Base-by-base conservation (phyloP, 768 basidiomycete species). In the Amanita molliuscula region DNA sequence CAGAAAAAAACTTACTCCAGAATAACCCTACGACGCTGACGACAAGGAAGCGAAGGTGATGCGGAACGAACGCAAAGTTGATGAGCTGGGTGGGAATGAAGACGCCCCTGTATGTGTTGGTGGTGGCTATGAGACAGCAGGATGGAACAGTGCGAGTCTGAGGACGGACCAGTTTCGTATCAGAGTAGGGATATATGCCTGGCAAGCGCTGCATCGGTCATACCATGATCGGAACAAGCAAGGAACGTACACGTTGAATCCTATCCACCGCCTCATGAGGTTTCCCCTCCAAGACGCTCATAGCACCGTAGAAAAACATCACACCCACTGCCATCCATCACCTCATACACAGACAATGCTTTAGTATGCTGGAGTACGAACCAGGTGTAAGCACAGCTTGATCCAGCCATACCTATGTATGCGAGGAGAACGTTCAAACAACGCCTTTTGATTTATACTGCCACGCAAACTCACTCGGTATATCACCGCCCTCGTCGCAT, bases 201-300 rank as follows among this genome's bases (percentile, higher is more conserved):
- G 55, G 5, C 35, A 8, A 36, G 0, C 26, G 35, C 25, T 28
- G 15, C 26, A 31, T 16, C 26, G 7, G 3, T 7, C 15, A 41
- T 40, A 4, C 15, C 11, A 15, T 34, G 35, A 16, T 15, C n/a
- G 26, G 3, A 5, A 31, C 11, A 31, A 4, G 13, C 13, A 41
- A 23, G 8, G 34, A 9, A 62, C 71, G 18, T 37, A 76, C 81
- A 62, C 68, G 59, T 52, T 69, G 55, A 10, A 74, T 56, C 68
- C 88, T 55, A 58, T 78, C 55, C 58, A 68, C 48, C 60, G 62
- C 65, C 67, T 74, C 72, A 6, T 69, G 50, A 0, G 70, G 73
- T 57, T 86, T 83, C 25, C 88, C 89, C 61, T 95, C 92, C 47
- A 93, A 59, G 36, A 86, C 60, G 29, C 84, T 81, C 84, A 91